Percentiles rank a stretch among this genome's conserved stretches.
Evolutionary conservation across 768 basidiomycete species (phyloP).

Genomic region (Holtermannia corniformis): DNA sequence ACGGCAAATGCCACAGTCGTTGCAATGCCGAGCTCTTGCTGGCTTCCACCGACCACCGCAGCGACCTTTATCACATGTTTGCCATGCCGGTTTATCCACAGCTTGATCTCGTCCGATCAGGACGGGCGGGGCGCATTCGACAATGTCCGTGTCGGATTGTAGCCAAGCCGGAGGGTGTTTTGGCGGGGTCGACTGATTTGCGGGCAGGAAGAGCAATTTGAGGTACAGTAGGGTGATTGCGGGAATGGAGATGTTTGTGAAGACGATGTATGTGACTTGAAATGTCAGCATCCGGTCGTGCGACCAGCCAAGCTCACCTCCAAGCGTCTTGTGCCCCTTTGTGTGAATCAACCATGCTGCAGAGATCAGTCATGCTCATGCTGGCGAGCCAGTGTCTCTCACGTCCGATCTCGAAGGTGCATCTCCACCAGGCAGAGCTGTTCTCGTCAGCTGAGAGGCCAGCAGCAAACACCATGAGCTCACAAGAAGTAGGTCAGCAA

Average conservation of each 20-base stretch:
- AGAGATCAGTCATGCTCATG: too few species aligned
- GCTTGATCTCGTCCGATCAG: not conserved
- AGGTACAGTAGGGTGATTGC: slow-evolving; percentile 18
- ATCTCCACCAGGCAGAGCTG: slow-evolving; percentile 11
- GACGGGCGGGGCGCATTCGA: slow-evolving; percentile 23
- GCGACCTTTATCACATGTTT: slow-evolving; percentile 33
- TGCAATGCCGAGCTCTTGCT: slow-evolving; percentile 41
- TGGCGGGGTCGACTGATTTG: slow-evolving; percentile 19
- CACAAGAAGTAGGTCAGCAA: slow-evolving; percentile 32
- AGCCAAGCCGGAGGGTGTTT: slow-evolving; percentile 14
- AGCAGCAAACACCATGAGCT: slow-evolving; percentile 1
- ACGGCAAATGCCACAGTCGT: slow-evolving; percentile 36
- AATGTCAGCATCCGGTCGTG: not conserved
- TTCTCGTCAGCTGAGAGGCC: not conserved
- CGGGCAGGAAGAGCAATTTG: slow-evolving; percentile 29
- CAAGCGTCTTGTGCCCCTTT: not conserved
- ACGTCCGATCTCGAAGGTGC: slow-evolving; percentile 21
- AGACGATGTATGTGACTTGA: slow-evolving; percentile 11
- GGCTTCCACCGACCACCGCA: slow-evolving; percentile 42
- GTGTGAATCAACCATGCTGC: too few species aligned
- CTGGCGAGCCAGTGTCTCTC: slow-evolving; percentile 2
- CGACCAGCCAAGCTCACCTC: not conserved
- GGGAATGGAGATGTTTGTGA: slow-evolving; percentile 12
- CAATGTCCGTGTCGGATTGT: slow-evolving; percentile 8
- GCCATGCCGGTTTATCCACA: slow-evolving; percentile 8